Evolutionary conservation across 1,139 yeast species (phyloP), one percentile per base, ranked within the genome.

Genomic region (Sugiyamaella xylanicola): DNA sequence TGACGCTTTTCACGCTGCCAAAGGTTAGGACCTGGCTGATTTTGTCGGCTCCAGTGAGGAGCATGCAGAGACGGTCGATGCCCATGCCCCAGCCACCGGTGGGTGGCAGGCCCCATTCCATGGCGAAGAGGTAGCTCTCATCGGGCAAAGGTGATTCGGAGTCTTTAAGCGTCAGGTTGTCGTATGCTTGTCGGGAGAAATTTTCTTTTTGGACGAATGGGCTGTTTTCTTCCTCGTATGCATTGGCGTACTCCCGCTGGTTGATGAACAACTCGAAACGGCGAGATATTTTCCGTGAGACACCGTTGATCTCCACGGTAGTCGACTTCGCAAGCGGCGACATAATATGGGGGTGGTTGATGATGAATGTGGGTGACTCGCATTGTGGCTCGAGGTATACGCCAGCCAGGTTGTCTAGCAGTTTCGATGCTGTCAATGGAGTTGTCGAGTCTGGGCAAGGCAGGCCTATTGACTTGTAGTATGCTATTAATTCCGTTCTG

Each of bases 41-140:
- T 25, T 96, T 74, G 9, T 75, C 75, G 25, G 79, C 73, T 0
- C 81, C 85, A 4, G 86, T 79, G 51, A 92, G 74, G 22, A 89
- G 72, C 98, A 93, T 91, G 46, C 86, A 85, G 37, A 93, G 72
- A 53, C 99, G 72, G 67, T 95, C 99, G 21, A 95, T 78, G 0
- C 99, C 99, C 60, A 95, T 75, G 0, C 99, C 99, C 90, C 97
- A 89, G 0, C 99, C 99, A 1, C 97, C 98, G 1, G 97, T 92
- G 0, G 99, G 99, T 2, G 99, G 97, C 71, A 95, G 79, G 1
- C 97, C 98, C 79, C 86, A 88, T 66, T 90, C 93, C 88, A 95
- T 83, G 13, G 86, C 82, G 45, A 81, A 77, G 1, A 90, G 81
- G 67, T 84, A 93, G 47, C 78, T 77, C 68, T 82, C 76, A 70